phyloP scores from a whole-genome alignment of 2,329 filamentous ascomycete species.

The Penicillium decumbens region DNA sequence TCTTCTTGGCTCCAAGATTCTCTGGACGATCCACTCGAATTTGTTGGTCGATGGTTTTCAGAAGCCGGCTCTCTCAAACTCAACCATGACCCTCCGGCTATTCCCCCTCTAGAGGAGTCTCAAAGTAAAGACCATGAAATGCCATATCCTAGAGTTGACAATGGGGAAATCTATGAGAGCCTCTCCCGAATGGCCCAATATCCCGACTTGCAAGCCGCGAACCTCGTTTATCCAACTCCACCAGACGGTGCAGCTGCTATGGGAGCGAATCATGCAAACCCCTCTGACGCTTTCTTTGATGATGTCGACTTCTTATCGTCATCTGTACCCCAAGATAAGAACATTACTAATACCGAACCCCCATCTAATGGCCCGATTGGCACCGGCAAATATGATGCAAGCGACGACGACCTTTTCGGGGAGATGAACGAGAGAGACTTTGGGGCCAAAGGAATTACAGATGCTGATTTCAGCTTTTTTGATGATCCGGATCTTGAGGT shows the following conservation, averaged over 20 bases:
- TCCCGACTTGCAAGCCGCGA: conserved; percentile 39
- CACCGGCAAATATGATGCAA: conserved; percentile 40
- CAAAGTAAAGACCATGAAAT: conserved; percentile 25
- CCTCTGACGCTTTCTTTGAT: conserved; percentile 32
- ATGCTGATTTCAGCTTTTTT: conserved; percentile 63
- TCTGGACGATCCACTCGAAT: conserved; percentile 39
- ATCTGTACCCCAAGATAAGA: conserved; percentile 12
- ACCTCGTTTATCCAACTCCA: conserved; percentile 52
- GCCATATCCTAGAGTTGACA: conserved; percentile 23
- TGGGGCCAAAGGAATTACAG: conserved; percentile 53
- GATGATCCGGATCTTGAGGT: conserved; percentile 48
- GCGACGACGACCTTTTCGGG: conserved; percentile 52
- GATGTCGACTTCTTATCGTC: conserved; percentile 23
- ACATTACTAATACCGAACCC: conserved; percentile 16
- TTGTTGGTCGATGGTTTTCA: conserved; percentile 41
- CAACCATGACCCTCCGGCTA: conserved; percentile 18
- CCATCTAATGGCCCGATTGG: conserved; percentile 31
- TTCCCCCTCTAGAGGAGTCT: conserved; percentile 18
- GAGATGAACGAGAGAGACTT: conserved; percentile 54
- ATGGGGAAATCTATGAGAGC: conserved; percentile 34
- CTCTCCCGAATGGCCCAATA: conserved; percentile 38
- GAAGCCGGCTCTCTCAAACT: conserved; percentile 22
- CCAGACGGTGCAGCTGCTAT: conserved; percentile 45
- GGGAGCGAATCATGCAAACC: conserved; percentile 25
- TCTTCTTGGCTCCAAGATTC: conserved; percentile 18